Conservation (phyloP, 768 basidiomycete genomes). For the Rhizopogon sp. region DNA sequence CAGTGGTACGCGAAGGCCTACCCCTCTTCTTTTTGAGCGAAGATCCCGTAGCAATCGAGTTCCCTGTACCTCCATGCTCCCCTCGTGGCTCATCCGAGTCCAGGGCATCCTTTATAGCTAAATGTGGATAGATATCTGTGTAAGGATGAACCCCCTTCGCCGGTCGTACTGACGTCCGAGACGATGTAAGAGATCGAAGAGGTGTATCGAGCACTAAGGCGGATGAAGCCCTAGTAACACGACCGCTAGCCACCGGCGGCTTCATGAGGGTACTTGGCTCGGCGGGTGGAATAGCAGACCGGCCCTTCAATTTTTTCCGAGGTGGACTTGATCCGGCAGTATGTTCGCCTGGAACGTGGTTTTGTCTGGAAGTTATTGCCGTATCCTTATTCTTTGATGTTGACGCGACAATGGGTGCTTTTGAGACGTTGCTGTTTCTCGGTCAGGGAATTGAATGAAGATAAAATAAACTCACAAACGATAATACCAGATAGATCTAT, state of each 20-base stretch:
- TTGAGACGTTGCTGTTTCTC: not conserved
- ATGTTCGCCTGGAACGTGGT: not conserved
- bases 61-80: not conserved
- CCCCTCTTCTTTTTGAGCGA: conserved; percentile 9
- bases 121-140: conserved; percentile 24
- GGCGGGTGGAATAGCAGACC: not conserved
- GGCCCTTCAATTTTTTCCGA: not conserved
- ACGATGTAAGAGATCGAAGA: not conserved
- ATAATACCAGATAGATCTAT: too few relatives aligned
- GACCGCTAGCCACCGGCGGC: not conserved
- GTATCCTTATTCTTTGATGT: not conserved
- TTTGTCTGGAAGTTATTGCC: not conserved
- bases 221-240: not conserved
- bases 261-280: not conserved
- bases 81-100: not conserved
- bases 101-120: conserved; percentile 17
- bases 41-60: not conserved
- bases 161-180: conserved; percentile 17
- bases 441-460: not conserved
- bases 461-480: not conserved
- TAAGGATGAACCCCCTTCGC: conserved; percentile 15
- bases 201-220: not conserved
- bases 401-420: not conserved
- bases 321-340: not conserved
- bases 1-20: conserved; percentile 9